These are phyloP conservation scores for Articulospora tetracladia DNA, from an alignment of 495 filamentous ascomycete species.

Conservation along the genomic window DNA sequence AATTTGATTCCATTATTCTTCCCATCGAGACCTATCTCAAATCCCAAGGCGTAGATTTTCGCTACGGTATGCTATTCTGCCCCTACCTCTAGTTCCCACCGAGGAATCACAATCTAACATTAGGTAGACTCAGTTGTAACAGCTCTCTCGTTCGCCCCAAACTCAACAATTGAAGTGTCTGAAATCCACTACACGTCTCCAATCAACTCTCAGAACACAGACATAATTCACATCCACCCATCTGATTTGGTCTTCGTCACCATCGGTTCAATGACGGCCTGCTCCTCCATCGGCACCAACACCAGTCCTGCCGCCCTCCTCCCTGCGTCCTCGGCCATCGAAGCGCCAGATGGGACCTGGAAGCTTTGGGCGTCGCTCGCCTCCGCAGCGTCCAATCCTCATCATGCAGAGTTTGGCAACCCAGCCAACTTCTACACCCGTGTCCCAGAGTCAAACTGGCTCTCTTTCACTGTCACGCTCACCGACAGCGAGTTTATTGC, in stretches of 20 bases:
- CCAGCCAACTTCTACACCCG: slow-evolving; percentile 34
- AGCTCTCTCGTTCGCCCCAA: slow-evolving; percentile 6
- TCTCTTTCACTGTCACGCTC: slow-evolving; percentile 38
- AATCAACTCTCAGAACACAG: slow-evolving; percentile 2
- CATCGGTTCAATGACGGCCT: slow-evolving; percentile 20
- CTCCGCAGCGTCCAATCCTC: slow-evolving; percentile 5
- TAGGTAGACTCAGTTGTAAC: slow-evolving; percentile 11
- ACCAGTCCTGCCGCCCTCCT: slow-evolving; percentile 9
- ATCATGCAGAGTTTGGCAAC: slow-evolving; percentile 30
- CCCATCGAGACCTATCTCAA: slow-evolving; percentile 37
- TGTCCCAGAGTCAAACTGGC: slow-evolving; percentile 28
- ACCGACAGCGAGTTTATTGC: slow-evolving; percentile 28
- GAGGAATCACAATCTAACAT: not conserved
- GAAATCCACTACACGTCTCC: slow-evolving; percentile 14
- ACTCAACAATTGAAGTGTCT: not conserved
- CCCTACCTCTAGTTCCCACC: not conserved
- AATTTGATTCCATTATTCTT: slow-evolving; percentile 36
- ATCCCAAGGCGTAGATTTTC: slow-evolving; percentile 39
- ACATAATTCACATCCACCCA: slow-evolving; percentile 19
- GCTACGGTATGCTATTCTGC: slow-evolving; percentile 25
- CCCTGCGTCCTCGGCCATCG: not conserved
- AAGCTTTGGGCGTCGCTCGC: slow-evolving; percentile 18
- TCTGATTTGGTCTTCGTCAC: slow-evolving; percentile 25
- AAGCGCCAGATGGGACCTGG: slow-evolving; percentile 17
- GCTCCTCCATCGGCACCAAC: slow-evolving; percentile 22